Percentiles rank a stretch among this genome's conserved stretches.
Evolutionary conservation across 2,329 filamentous ascomycete genomes (phyloP).

Genomic region (Pestalotiopsis sp.): DNA sequence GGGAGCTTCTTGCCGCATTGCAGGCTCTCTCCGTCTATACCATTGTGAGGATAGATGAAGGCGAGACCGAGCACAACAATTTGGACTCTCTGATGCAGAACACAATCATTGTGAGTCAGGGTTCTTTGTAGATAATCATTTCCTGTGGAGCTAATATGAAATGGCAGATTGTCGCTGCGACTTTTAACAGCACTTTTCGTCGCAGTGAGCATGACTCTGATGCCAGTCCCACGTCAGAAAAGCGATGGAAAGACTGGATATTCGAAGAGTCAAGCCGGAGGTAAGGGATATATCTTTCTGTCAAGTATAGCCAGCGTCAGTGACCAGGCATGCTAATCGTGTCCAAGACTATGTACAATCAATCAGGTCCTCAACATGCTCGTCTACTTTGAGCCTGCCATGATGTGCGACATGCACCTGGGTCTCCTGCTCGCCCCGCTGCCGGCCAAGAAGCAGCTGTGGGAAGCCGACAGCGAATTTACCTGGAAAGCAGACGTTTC

Average conservation of each 20-base stretch:
- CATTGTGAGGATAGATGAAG: conserved; percentile 43
- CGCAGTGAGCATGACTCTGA: not conserved
- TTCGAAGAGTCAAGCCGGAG: conserved; percentile 41
- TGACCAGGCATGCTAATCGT: conserved; percentile 14
- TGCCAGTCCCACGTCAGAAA: conserved; percentile 18
- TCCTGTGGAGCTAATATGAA: conserved; percentile 8
- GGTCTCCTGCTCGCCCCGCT: conserved; percentile 44
- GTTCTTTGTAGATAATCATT: not conserved
- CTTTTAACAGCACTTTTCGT: not conserved
- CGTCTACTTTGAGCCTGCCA: conserved; percentile 42
- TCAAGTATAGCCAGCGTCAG: too few relatives aligned
- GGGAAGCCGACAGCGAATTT: conserved; percentile 41
- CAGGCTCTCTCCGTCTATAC: conserved; percentile 47
- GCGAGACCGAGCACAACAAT: conserved; percentile 45
- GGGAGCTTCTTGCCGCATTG: conserved; percentile 42
- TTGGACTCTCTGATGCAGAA: conserved; percentile 38
- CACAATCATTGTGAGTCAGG: conserved; percentile 35
- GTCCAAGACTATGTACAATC: conserved; percentile 37
- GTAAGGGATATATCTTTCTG: conserved; percentile 19
- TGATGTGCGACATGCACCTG: conserved; percentile 35
- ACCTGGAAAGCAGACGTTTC: conserved; percentile 36
- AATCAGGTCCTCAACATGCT: conserved; percentile 44
- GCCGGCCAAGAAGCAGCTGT: conserved; percentile 43
- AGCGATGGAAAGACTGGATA: conserved; percentile 42
- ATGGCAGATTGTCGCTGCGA: not conserved